Percentiles rank a stretch among this genome's conserved stretches.
phyloP scores from a whole-genome alignment of 192 early-diverging fungal genomes.

The Gaertneriomyces semiglobifer region DNA sequence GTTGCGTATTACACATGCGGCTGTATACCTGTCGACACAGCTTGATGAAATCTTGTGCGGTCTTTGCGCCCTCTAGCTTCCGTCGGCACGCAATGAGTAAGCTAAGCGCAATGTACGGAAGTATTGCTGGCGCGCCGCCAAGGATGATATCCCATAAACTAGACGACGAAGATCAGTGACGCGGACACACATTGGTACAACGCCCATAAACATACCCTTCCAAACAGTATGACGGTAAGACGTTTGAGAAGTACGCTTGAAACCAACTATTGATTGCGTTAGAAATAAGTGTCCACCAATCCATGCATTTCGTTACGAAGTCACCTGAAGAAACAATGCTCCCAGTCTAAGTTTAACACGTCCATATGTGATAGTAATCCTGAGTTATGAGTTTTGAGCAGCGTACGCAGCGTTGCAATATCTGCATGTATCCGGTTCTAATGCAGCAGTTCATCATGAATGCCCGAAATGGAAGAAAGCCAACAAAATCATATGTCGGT shows the following conservation, averaged over 20 bases:
- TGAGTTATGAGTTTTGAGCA: constrained; percentile 30
- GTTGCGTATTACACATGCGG: not conserved
- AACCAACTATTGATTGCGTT: constrained; percentile 30
- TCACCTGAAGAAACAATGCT: too few species aligned
- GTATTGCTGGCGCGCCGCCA: constrained; percentile 36
- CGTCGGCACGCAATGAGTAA: constrained; percentile 37
- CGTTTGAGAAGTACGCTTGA: constrained; percentile 33
- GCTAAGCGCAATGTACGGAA: constrained; percentile 37
- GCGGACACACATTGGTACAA: not conserved
- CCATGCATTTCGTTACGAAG: too few species aligned
- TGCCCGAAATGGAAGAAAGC: not conserved
- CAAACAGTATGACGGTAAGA: constrained; percentile 36
- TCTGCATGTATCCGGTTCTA: constrained; percentile 25
- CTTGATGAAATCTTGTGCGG: constrained; percentile 24
- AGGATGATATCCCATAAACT: constrained; percentile 48
- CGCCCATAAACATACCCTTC: constrained; percentile 15
- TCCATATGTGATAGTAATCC: constrained; percentile 26
- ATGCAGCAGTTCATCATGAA: not conserved
- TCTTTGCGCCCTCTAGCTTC: constrained; percentile 24
- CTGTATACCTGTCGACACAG: constrained; percentile 28
- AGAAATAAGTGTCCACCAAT: too few species aligned
- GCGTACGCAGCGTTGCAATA: constrained; percentile 23
- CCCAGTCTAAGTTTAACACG: not conserved
- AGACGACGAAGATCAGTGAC: not conserved
- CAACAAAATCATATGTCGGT: not conserved